Base-by-base conservation (phyloP, 2,329 filamentous ascomycete species). In the Monosporascus sp. region DNA sequence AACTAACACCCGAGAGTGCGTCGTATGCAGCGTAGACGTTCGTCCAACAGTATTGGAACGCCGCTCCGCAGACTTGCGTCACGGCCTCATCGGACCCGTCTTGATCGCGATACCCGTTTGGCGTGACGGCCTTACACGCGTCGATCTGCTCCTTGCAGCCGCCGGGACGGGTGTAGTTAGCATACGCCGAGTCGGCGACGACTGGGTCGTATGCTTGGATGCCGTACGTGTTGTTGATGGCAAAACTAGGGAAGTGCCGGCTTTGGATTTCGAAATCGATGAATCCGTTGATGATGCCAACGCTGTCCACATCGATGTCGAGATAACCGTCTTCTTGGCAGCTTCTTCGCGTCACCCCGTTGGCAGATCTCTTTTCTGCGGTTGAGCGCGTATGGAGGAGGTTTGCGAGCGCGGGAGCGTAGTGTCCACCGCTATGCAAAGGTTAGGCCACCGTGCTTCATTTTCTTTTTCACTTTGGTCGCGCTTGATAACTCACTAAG, bases 71-170 rank as follows among this genome's bases (percentile, higher is more conserved):
- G 24, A 17, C 35, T 2, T 43, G 22, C 18, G 18, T 27, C 3
- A 50, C 47, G 17, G 43, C 37, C 7, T 22, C 41, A 25, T 48
- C 38, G 47, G 48, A 37, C 7, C 55, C 52, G n/a, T 31, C 35
- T 39, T 53, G 48, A 11, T 72, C 65, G 0, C 79, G 77, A 51
- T 83, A 80, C 11, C 71, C 70, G 24, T 69, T 60, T 1, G 72
- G 60, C 24, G 73, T 25, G 25, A 38, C 14, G 18, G 50, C 49
- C 18, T 46, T 53, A 25, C 57, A 59, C 17, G 27, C 35, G 6
- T 31, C 27, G 6, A 51, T 45, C 25, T 48, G 39, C 5, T 58
- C 55, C 17, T 37, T 37, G 39, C 57, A 59, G 5, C 53, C 52
- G 5, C 53, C 55, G 1, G 53, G 45, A 11, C 37, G 7, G 31